Percentiles rank a stretch among this genome's conserved stretches.
phyloP scores from a whole-genome alignment of 345 rosid genomes.

The Mercurialis annua region DNA sequence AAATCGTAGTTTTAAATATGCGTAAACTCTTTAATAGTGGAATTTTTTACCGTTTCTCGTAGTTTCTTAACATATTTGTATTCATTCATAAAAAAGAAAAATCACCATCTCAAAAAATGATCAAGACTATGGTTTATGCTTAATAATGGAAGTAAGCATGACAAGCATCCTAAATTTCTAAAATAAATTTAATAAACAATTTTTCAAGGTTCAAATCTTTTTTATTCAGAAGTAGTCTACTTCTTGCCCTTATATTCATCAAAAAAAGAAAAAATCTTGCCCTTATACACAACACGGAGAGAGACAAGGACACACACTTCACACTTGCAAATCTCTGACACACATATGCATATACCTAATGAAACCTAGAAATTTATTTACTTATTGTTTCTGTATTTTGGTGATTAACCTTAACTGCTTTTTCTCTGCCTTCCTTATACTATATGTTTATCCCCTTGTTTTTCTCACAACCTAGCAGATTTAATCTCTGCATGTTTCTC shows the following conservation, averaged over 20 bases:
- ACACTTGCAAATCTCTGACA: background rate
- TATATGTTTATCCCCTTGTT: background rate
- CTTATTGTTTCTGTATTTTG: conserved; percentile 17
- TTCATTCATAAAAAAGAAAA: too few relatives aligned
- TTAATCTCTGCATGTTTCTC: conserved; percentile 10
- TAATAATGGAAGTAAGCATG: too few relatives aligned
- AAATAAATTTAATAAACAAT: background rate
- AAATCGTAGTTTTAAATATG: too few relatives aligned
- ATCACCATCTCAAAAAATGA: too few relatives aligned
- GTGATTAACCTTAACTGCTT: background rate
- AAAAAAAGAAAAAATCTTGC: too few relatives aligned
- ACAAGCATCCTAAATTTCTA: background rate
- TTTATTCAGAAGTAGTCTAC: background rate
- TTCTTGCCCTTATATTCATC: conserved; percentile 6
- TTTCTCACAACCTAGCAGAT: conserved; percentile 8
- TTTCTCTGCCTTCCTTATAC: conserved; percentile 9
- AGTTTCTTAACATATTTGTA: too few relatives aligned
- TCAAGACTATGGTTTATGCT: too few relatives aligned
- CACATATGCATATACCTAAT: conserved; percentile 12
- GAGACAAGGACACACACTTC: background rate
- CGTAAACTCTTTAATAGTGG: too few relatives aligned
- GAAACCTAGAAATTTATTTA: conserved; percentile 20
- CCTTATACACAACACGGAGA: too few relatives aligned
- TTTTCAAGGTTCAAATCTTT: background rate
- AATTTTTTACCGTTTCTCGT: too few relatives aligned